Evolutionary conservation across 192 early-diverging fungal species (phyloP).

Genomic region (Jimgerdemannia lactiflua): DNA sequence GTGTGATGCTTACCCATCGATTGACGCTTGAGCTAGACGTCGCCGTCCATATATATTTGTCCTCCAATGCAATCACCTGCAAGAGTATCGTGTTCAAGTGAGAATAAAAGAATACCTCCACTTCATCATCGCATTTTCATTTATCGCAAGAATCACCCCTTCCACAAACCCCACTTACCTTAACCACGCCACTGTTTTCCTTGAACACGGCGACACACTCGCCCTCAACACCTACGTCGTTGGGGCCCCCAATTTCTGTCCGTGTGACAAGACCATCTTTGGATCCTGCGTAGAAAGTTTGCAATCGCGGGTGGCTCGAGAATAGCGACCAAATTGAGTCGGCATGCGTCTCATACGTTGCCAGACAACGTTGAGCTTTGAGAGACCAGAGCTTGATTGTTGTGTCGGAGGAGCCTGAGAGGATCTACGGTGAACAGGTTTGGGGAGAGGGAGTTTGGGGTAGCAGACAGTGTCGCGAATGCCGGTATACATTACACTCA

Average conservation of each 20-base stretch:
- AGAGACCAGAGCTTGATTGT: constrained; percentile 98
- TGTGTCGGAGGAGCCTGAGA: constrained; percentile 92
- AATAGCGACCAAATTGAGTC: constrained; percentile 91
- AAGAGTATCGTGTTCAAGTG: too few relatives aligned
- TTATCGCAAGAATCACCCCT: too few relatives aligned
- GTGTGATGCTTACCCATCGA: constrained; percentile 65
- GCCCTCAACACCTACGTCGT: constrained; percentile 50
- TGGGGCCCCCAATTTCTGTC: constrained; percentile 51
- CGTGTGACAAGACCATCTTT: constrained; percentile 92
- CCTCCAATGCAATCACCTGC: constrained; percentile 78
- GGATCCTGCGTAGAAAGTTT: constrained; percentile 90
- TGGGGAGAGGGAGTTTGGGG: too few relatives aligned
- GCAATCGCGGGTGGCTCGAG: constrained; percentile 81
- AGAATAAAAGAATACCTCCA: constrained; percentile 2
- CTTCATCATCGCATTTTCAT: too few relatives aligned
- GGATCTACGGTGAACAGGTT: constrained; percentile 47
- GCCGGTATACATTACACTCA: too few relatives aligned
- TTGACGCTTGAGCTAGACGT: constrained; percentile 81
- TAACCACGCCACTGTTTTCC: constrained; percentile 79
- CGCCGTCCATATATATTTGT: constrained; percentile 90
- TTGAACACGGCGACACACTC: constrained; percentile 88
- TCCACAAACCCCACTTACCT: constrained; percentile 51
- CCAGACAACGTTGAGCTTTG: constrained; percentile 79
- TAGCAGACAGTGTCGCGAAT: too few relatives aligned
- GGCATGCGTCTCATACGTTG: constrained; percentile 84